Evolutionary conservation across 1,284 basidiomycete genomes (phyloP).

Genomic region (Ganoderma sinense): DNA sequence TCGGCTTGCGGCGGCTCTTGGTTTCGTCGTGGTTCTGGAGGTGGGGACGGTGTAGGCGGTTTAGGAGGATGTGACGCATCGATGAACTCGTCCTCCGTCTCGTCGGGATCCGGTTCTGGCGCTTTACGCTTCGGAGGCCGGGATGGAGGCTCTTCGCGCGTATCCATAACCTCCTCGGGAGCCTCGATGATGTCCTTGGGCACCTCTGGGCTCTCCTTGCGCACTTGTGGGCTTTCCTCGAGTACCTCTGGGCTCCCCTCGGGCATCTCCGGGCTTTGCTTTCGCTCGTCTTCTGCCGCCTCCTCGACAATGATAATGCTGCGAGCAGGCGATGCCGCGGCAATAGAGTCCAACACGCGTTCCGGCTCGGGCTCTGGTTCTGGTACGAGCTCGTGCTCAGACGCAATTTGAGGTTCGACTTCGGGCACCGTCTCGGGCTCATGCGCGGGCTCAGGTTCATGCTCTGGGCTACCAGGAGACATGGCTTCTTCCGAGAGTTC

Average conservation of each 20-base stretch:
- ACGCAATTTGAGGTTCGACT: background rate
- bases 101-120: constrained; percentile 3
- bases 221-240: background rate
- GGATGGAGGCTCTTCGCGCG: background rate
- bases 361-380: background rate
- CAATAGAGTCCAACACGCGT: background rate
- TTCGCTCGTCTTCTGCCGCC: background rate
- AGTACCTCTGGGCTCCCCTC: background rate
- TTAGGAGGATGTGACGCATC: background rate
- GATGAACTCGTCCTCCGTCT: constrained; percentile 6
- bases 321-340: background rate
- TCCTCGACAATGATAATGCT: background rate
- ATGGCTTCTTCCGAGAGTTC: background rate
- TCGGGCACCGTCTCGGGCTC: background rate
- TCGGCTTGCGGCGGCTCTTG: background rate
- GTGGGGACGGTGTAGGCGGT: background rate
- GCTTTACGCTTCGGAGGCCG: background rate
- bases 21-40: background rate
- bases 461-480: background rate
- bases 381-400: background rate
- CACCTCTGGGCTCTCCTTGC: background rate
- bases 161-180: background rate
- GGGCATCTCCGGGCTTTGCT: background rate
- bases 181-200: background rate
- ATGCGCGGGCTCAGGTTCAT: background rate